Conservation (phyloP, 176 grass and related monocot genomes). For the Zoysia pacifica region DNA sequence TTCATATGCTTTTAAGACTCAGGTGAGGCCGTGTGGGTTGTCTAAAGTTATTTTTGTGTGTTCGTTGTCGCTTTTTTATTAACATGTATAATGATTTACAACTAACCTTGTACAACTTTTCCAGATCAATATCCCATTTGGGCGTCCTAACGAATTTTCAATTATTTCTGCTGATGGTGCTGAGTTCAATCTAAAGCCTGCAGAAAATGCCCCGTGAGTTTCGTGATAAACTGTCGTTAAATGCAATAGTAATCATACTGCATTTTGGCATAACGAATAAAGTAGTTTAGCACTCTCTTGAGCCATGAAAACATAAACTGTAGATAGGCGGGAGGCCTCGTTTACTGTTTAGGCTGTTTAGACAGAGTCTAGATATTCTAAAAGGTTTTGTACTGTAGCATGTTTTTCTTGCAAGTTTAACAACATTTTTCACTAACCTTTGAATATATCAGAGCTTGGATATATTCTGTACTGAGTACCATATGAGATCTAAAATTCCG, state of each 20-base stretch:
- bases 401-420: no score
- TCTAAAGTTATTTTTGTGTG: neutral
- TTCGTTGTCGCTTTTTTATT: neutral
- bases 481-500: no score
- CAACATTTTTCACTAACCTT: no score
- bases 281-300: no score
- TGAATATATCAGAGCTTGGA: no score
- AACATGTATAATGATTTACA: constrained; percentile 9
- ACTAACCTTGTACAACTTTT: constrained; percentile 38
- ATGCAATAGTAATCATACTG: neutral
- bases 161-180: constrained; percentile 62
- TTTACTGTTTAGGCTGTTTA: no score
- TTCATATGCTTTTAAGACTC: constrained; percentile 5
- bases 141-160: constrained; percentile 61
- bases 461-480: no score
- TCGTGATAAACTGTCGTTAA: neutral
- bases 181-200: constrained; percentile 68
- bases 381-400: no score
- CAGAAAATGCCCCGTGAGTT: constrained; percentile 69
- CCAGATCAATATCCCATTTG: constrained; percentile 80
- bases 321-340: no score
- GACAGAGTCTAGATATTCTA: no score
- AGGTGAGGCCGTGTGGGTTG: neutral
- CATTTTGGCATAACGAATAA: neutral
- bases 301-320: no score